Evolutionary conservation across 176 grass and related monocot species (phyloP).

Genomic region (Luzula sylvatica): DNA sequence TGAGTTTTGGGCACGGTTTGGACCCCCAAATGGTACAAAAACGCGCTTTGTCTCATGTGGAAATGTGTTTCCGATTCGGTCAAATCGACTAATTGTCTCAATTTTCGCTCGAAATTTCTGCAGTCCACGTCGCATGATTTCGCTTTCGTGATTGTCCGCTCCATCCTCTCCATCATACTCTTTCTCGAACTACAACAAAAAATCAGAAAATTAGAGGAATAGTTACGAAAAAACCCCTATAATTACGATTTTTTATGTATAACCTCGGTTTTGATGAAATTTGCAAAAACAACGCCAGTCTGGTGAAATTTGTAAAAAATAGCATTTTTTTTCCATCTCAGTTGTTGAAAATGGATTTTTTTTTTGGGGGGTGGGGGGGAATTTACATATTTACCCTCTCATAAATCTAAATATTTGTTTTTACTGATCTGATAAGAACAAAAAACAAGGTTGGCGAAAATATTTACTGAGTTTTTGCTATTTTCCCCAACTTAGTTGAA

Average conservation of each 20-base stretch:
- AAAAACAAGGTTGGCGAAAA: background rate
- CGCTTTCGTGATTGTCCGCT: conserved; percentile 37
- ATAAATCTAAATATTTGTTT: background rate
- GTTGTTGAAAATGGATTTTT: no score
- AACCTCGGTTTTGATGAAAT: no score
- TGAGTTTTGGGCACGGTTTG: conserved; percentile 72
- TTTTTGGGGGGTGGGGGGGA: no score
- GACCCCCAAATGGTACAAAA: conserved; percentile 59
- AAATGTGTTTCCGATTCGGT: conserved; percentile 88
- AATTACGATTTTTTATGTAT: no score
- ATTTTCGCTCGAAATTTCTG: conserved; percentile 70
- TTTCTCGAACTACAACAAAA: conserved; percentile 50
- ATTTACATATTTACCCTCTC: no score
- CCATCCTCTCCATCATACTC: conserved; percentile 66
- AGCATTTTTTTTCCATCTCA: no score
- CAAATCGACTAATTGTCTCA: conserved; percentile 63
- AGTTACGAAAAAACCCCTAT: no score
- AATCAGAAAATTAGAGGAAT: background rate
- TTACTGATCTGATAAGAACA: background rate
- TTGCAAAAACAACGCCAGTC: no score
- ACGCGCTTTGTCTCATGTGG: conserved; percentile 74
- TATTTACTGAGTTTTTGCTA: no score
- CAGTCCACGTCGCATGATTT: conserved; percentile 58
- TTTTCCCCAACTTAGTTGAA: no score
- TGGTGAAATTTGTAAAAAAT: no score